Evolutionary conservation across 108 stramenopile species (phyloP), one percentile per base, ranked within the genome.

Genomic region (Pseudonitzschia pungens): DNA sequence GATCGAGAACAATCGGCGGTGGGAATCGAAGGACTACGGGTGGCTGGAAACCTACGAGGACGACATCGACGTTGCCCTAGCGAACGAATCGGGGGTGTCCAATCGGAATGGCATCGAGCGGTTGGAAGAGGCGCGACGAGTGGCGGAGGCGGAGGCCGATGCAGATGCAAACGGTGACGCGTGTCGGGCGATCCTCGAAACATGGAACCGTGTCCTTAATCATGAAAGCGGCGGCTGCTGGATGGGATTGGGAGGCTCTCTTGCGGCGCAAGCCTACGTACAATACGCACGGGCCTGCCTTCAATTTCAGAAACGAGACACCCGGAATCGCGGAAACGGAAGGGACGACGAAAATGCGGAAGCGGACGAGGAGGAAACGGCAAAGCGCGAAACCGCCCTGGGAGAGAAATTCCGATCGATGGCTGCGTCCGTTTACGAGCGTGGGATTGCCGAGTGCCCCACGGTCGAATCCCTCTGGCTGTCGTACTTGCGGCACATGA

Each of bases 401-500:
- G 31, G 76, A 71, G 32, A 60, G 56, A 68, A 44, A 44, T 52
- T 85, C 20, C 27, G 75, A 58, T 28, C 73, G 64, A 58, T 88
- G 40, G 45, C 71, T 21, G 31, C 67, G 20, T 74, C 81, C 21
- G 65, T 91, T 3, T 92, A 83, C 63, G 94, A 95, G 76, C 82
- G 94, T 20, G 94, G 84, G 26, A 50, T 91, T 24, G 81, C 92
- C 20, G 94, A 95, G 80, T 95, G 92, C 69, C 94, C 94, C 14
- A 92, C 94, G 41, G 89, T 89, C 29, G 94, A 95, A 55, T 28
- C 78, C 6, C 20, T 95, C 27, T 95, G 94, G 94, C 28, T 82
- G 15, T 81, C 88, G 0, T 92, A 92, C 68, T 43, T 90, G n/a
- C 65, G 74, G 45, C 81, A 81, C 55, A 63, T 95, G 52, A 29